Base-by-base conservation (phyloP, 1,284 basidiomycete species). In the Inonotus hispidus region DNA sequence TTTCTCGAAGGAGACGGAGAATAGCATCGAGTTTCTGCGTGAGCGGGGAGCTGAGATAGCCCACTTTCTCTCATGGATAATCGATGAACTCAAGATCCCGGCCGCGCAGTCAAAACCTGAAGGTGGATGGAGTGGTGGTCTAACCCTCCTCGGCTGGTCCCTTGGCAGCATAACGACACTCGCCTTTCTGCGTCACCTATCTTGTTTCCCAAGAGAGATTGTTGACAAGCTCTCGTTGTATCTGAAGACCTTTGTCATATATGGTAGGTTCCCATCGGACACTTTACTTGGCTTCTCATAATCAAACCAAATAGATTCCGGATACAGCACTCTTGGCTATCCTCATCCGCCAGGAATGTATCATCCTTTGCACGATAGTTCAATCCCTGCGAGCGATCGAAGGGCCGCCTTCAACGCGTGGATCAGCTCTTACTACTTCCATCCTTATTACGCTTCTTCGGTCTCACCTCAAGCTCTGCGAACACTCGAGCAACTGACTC, bases 91-190 rank as follows among this genome's bases (percentile, higher is more conserved):
- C 29, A 57, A 53, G 19, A 46, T 64, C 14, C 64, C 64, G 3
- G 27, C 53, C 6, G 45, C 43, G 7, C 14, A 14, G 5, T 21
- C 25, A 16, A 37, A 35, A 21, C 38, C 32, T 14, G 37, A 25
- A 3, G 52, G 45, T 23, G 53, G 27, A 3, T 41, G n/a, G 8
- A n/a, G 37, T 1, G 64, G 64, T 3, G 64, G 64, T 3, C 49
- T 66, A 6, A 50, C 54, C 3, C 50, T 66, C 4, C 21, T 53
- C 21, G 64, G 63, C 8, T 66, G 64, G 64, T 64, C 63, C 10
- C 45, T 64, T 14, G 64, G 64, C 14, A 64, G 62, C 21, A 27
- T 64, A 35, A 50, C 27, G 10, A 56, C 60, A 11, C 53, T 61
- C 13, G 52, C 60, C 2, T 53, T 56, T 29, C 45, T 56, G 13